These are phyloP conservation scores for Diplodia sapinea DNA, from an alignment of 2,329 filamentous ascomycete genomes.

Conservation along the genomic window DNA sequence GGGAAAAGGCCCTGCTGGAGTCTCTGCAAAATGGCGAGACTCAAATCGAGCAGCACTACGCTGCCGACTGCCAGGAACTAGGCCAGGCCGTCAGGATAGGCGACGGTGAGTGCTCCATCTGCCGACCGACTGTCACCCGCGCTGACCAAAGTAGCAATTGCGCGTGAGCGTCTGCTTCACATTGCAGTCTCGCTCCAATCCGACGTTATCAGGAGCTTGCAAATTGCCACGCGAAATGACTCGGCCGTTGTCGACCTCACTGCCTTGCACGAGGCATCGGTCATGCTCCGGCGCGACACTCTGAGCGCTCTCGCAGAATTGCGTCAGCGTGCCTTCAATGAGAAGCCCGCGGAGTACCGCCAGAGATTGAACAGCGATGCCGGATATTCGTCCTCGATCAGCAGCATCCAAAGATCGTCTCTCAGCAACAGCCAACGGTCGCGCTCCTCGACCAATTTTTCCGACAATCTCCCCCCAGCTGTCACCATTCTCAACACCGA, in stretches of 20 bases:
- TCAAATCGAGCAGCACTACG: slow-evolving; percentile 44
- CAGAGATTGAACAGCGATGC: slow-evolving; percentile 20
- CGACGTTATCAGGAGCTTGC: slow-evolving; percentile 48
- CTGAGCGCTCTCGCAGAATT: slow-evolving; percentile 45
- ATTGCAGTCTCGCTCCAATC: slow-evolving; percentile 50
- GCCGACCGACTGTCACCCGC: slow-evolving; percentile 21
- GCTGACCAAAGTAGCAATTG: slow-evolving; percentile 40
- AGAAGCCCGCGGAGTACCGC: not conserved
- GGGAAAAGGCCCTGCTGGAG: slow-evolving; percentile 48
- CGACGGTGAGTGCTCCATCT: slow-evolving; percentile 44
- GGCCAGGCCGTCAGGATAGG: slow-evolving; percentile 47
- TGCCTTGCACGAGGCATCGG: slow-evolving; percentile 46
- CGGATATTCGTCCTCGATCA: slow-evolving; percentile 6
- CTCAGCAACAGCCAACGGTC: slow-evolving; percentile 22
- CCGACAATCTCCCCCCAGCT: slow-evolving; percentile 16
- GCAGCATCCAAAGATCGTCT: slow-evolving; percentile 18
- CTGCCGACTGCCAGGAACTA: slow-evolving; percentile 43
- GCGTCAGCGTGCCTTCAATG: slow-evolving; percentile 44
- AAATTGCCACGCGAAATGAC: slow-evolving; percentile 46
- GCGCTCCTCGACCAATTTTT: slow-evolving; percentile 23
- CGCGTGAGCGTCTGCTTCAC: slow-evolving; percentile 46
- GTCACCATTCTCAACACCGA: slow-evolving; percentile 23
- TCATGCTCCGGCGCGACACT: slow-evolving; percentile 44
- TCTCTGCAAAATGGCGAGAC: slow-evolving; percentile 47
- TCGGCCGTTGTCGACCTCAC: slow-evolving; percentile 44